These are phyloP conservation scores for Puccinia triticina DNA, from an alignment of 1,284 basidiomycete genomes.

Conservation along the genomic window DNA sequence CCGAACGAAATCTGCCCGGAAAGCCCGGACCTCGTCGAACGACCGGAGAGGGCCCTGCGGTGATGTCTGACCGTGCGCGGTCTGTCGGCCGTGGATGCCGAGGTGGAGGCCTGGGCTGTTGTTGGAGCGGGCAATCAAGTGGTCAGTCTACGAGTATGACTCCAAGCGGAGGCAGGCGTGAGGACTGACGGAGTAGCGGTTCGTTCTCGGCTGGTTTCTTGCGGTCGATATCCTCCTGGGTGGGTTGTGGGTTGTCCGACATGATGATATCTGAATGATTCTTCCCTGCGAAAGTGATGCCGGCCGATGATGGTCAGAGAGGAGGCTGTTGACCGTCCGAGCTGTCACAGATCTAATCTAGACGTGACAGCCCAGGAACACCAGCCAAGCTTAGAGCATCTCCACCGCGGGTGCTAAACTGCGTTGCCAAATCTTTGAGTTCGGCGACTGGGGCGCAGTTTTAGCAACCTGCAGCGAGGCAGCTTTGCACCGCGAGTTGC, in stretches of 20 bases:
- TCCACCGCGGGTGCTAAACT: no score
- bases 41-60: slow-evolving; percentile 42
- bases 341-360: background rate
- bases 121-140: background rate
- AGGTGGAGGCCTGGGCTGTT: slow-evolving; percentile 30
- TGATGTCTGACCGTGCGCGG: slow-evolving; percentile 44
- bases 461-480: no score
- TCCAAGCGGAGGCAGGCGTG: background rate
- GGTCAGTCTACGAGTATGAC: background rate
- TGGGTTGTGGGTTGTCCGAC: background rate
- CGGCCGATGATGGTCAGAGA: no score
- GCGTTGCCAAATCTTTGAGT: no score
- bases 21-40: slow-evolving; percentile 26
- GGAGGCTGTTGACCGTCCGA: background rate
- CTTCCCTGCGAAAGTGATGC: no score
- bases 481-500: no score
- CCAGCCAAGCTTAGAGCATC: no score
- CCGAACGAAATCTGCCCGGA: slow-evolving; percentile 44
- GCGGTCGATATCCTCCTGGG: background rate
- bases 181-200: slow-evolving; percentile 34
- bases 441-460: no score
- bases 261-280: slow-evolving; percentile 15
- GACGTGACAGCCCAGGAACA: no score
- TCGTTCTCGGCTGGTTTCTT: slow-evolving; percentile 22
- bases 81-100: slow-evolving; percentile 13